Base-by-base conservation (phyloP, 306 rosid species). In the Trichosanthes truncata region DNA sequence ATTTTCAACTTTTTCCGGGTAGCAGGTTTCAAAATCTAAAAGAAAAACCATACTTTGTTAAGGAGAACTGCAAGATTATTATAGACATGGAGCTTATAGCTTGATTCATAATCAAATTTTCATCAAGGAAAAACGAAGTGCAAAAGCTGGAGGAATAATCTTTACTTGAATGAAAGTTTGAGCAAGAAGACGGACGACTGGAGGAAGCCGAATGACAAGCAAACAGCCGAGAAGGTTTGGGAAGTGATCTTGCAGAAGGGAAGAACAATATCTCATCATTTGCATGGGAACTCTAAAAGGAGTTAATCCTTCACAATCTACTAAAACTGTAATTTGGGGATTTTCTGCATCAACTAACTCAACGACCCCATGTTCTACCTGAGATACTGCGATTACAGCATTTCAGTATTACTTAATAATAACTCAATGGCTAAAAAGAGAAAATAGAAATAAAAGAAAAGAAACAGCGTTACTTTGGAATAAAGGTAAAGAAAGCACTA, bases 271-370 rank as follows among this genome's bases (percentile, higher is more conserved):
- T 87, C 92, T 89, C 91, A 95, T 3, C 83, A 89, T 78, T 81
- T 95, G 89, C 97, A 93, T 91, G 68, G 99, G 99, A 82, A 93
- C 66, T 89, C 76, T 91, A 85, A 95, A 82, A 6, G 99, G 94
- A 83, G 99, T 84, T 81, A 95, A 84, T 79, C 99, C 97, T 80
- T 91, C 96, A 82, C 99, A 95, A 83, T 95, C 99, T 84, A 95
- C 96, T 84, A 95, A 83, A 36, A 95, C 99, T 59, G 97, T 89
- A 78, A 95, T 90, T 67, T 89, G 90, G 51, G 93, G 84, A 83
- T 88, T 87, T 76, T 87, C 89, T 83, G 85, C 84, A 83, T 90
- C 89, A 35, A 90, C 87, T 53, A 95, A 85, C 84, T 86, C 89
- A 86, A 88, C 69, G 79, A 93, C 90, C 35, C 97, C 97, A 66